Percentiles rank a stretch among this genome's conserved stretches.
Evolutionary conservation across 2,329 filamentous ascomycete genomes (phyloP).

Genomic region (Xylaria arbuscula): DNA sequence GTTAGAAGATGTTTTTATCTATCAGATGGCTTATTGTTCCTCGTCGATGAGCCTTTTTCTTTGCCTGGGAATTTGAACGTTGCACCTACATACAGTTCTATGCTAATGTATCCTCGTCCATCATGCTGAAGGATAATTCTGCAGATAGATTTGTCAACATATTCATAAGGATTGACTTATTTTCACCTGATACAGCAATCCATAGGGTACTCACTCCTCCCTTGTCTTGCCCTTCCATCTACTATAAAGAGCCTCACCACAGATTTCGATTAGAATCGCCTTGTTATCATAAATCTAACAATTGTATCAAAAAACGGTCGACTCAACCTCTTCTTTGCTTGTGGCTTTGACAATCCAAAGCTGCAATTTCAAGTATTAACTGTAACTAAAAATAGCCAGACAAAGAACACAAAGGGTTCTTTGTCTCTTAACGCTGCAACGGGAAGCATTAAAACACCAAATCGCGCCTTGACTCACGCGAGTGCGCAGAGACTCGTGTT

Average conservation of each 20-base stretch:
- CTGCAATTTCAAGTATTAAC: background rate
- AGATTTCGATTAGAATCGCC: conserved; percentile 14
- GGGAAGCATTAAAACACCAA: conserved; percentile 20
- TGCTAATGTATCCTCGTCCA: background rate
- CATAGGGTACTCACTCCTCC: background rate
- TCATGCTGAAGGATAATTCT: background rate
- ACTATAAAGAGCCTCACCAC: background rate
- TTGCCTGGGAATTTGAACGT: background rate
- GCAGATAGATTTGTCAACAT: background rate
- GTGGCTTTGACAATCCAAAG: conserved; percentile 1
- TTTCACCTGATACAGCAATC: background rate
- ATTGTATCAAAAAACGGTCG: background rate
- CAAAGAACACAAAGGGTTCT: conserved; percentile 23
- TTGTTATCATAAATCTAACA: conserved; percentile 1
- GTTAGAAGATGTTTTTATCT: background rate
- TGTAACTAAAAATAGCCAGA: conserved; percentile 17
- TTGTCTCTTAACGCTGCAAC: conserved; percentile 15
- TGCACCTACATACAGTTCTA: background rate
- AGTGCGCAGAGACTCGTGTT: background rate
- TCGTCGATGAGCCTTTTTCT: background rate
- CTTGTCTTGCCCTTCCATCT: background rate
- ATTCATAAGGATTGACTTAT: background rate
- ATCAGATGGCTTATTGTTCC: background rate
- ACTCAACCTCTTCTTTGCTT: conserved; percentile 1
- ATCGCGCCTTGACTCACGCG: background rate